Evolutionary conservation across 176 grass and related monocot genomes (phyloP).

Genomic region (Zea luxurians): DNA sequence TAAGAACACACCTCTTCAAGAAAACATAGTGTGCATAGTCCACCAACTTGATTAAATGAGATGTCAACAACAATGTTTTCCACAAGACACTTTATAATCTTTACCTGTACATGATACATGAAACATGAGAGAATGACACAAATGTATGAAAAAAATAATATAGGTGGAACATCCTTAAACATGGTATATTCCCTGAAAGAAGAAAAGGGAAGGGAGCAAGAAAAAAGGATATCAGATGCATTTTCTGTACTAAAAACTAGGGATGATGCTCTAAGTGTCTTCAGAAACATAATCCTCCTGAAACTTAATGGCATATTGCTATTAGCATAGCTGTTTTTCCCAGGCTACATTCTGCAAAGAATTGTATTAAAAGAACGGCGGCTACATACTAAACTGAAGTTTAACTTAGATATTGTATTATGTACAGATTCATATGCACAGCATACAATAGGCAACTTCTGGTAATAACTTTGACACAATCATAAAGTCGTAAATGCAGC

Average conservation of each 20-base stretch:
- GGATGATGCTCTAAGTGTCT: not conserved
- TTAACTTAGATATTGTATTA: conserved; percentile 20
- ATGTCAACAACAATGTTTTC: conserved; percentile 98
- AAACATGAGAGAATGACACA: conserved; percentile 32
- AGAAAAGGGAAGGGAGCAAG: not conserved
- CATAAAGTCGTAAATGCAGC: not conserved
- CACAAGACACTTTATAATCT: conserved; percentile 96
- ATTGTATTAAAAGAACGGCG: not conserved
- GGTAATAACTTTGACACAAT: conserved; percentile 19
- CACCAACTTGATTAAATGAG: conserved; percentile 98
- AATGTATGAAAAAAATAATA: not conserved
- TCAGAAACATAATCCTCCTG: not conserved
- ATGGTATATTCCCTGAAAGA: not conserved
- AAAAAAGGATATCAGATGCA: not conserved
- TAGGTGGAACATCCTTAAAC: conserved; percentile 26
- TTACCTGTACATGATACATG: conserved; percentile 66
- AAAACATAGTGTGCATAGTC: conserved; percentile 95
- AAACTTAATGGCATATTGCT: not conserved
- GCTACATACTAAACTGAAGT: not conserved
- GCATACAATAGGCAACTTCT: conserved; percentile 20
- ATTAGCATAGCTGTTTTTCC: not conserved
- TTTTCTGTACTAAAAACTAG: conserved; percentile 21
- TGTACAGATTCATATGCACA: conserved; percentile 9
- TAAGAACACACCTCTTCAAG: conserved; percentile 72
- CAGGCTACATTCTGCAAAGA: conserved; percentile 9